Conservation (phyloP, 352 stramenopile species). For the Elongisporangium undulatum region DNA sequence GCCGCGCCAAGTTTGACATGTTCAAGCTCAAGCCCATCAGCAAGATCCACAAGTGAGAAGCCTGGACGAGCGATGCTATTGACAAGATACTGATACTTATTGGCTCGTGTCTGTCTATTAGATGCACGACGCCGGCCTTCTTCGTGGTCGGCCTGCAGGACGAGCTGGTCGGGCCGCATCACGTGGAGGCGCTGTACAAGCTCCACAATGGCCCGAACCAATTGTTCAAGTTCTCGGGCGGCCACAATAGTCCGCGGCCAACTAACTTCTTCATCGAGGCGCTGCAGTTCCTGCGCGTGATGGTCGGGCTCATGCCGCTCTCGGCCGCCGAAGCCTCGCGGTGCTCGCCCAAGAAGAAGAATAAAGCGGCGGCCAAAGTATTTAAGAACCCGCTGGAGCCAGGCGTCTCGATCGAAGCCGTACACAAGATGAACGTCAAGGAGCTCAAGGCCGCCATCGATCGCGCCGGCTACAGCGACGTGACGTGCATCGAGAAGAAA, state of each 20-base stretch:
- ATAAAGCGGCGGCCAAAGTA: constrained; percentile 19
- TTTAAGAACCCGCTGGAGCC: constrained; percentile 67
- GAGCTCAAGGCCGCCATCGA: constrained; percentile 76
- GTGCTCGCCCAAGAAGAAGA: constrained; percentile 22
- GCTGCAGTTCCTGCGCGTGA: constrained; percentile 75
- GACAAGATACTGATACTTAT: not conserved
- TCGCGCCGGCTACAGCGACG: constrained; percentile 62
- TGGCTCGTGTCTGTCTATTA: constrained; percentile 5
- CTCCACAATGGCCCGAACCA: constrained; percentile 76
- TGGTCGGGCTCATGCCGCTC: constrained; percentile 70
- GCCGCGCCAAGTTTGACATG: constrained; percentile 83
- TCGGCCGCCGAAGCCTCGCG: constrained; percentile 38
- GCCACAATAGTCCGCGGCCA: constrained; percentile 74
- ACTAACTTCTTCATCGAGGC: constrained; percentile 78
- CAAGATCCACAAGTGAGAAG: constrained; percentile 57
- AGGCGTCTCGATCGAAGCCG: constrained; percentile 46
- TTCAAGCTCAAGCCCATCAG: constrained; percentile 83
- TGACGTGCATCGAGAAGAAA: constrained; percentile 76
- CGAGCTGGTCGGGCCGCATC: constrained; percentile 72
- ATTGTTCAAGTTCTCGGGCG: constrained; percentile 73
- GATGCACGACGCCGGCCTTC: constrained; percentile 58
- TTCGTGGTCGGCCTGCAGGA: constrained; percentile 76
- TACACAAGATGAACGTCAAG: constrained; percentile 73
- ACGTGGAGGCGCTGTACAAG: constrained; percentile 69
- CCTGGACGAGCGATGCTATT: not conserved